Evolutionary conservation across 352 stramenopile genomes (phyloP), one percentile per base, ranked within the genome.

Genomic region (Phytophthora uliginosa): DNA sequence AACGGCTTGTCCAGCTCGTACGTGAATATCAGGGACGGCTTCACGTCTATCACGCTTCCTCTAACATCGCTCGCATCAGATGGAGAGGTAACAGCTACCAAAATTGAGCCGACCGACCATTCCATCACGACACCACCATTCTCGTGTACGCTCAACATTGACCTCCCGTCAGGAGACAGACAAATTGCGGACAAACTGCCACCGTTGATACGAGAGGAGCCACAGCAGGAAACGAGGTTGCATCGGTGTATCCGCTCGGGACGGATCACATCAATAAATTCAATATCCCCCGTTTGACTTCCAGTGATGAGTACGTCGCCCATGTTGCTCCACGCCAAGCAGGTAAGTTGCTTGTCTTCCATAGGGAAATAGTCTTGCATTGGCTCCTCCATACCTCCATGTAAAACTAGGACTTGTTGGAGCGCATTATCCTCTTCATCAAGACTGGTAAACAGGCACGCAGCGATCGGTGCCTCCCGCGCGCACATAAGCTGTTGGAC

Each of bases 301-400:
- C 72, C 78, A 26, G 68, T 69, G 22, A 79, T 78, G 18, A 78
- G 42, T 8, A 83, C 55, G 15, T 79, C 47, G 12, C 66, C 66
- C 42, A 54, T 42, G 40, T 73, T 79, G 52, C 66, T 77, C 78
- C 78, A 85, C 0, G 75, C 66, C 54, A 83, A 22, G 28, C 76
- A 80, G 0, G 75, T 81, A n/a, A 85, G 58, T 52, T 81, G 64
- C 7, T 83, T 78, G n/a, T 62, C 69, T 40, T 73, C 71, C 76
- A 82, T 77, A 4, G 71, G 53, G 4, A 82, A 59, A 38, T 74
- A 79, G 33, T 82, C 60, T 57, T 80, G 72, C 68, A 81, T 77
- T 28, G 76, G 73, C 42, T 83, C 73, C 6, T 78, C 73, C 40
- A 76, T 71, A 12, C 76, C 73, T 62, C 69, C 69, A 56, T 83